Percentiles rank a stretch among this genome's conserved stretches.
Conservation (phyloP, 495 filamentous ascomycete genomes). For the Cercophora samala region DNA sequence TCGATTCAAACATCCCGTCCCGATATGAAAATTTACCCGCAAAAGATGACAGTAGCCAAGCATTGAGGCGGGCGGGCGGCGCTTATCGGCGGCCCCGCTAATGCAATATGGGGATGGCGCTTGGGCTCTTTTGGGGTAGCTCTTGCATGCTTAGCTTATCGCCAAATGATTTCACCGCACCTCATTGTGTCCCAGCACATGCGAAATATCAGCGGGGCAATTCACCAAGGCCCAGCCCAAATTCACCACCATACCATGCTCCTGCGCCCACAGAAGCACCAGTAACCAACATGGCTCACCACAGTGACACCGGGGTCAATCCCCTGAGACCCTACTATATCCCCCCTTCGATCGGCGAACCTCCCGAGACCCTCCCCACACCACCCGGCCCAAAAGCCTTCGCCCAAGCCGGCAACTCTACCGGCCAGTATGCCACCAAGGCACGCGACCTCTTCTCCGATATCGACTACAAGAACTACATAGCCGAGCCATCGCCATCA, state of each 20-base stretch:
- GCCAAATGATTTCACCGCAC: constrained; percentile 22
- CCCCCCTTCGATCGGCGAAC: constrained; percentile 70
- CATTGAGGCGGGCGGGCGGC: constrained; percentile 9
- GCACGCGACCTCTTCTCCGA: constrained; percentile 81
- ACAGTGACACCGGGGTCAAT: constrained; percentile 62
- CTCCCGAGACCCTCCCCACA: constrained; percentile 35
- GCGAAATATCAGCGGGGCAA: constrained; percentile 15
- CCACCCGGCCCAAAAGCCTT: constrained; percentile 45
- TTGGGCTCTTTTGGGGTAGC: not conserved
- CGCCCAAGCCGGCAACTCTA: constrained; percentile 44
- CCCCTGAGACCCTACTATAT: constrained; percentile 93
- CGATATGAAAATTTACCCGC: constrained; percentile 11
- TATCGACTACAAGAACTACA: constrained; percentile 83
- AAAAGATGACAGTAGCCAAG: not conserved
- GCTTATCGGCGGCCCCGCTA: constrained; percentile 24
- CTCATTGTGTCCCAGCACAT: constrained; percentile 22
- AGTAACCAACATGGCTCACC: constrained; percentile 40
- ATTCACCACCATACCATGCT: constrained; percentile 16
- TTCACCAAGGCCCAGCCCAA: not conserved
- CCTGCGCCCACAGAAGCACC: constrained; percentile 12
- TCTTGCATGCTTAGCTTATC: constrained; percentile 18
- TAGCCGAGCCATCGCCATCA: constrained; percentile 72
- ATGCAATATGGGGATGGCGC: constrained; percentile 20
- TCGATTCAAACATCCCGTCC: not conserved
- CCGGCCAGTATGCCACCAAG: constrained; percentile 62